A percentile compares a stretch with the other conserved stretches of the same genome.
Conservation (phyloP, 2,329 filamentous ascomycete species). For the Sordariomycetes sp. region DNA sequence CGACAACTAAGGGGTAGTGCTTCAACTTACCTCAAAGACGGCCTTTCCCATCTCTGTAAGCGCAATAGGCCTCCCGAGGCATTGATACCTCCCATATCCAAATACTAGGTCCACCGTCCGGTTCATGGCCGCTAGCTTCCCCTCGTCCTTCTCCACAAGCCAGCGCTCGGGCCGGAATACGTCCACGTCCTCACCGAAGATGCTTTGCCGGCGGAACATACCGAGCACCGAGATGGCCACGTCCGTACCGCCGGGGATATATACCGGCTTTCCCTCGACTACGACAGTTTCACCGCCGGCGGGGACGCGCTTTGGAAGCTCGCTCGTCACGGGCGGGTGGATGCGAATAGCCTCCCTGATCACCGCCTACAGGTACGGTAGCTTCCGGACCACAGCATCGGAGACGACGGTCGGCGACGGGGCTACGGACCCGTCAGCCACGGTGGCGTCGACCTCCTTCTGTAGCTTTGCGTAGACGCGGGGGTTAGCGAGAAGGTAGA, state of each 20-base stretch:
- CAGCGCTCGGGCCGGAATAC: slow-evolving; percentile 21
- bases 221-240: slow-evolving; percentile 20
- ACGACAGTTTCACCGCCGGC: slow-evolving; percentile 16
- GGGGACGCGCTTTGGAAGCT: slow-evolving; percentile 20
- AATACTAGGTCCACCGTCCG: slow-evolving; percentile 22
- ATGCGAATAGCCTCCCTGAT: slow-evolving; percentile 32
- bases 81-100: slow-evolving; percentile 22
- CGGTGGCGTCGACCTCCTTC: slow-evolving; percentile 22
- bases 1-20: not conserved
- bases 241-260: slow-evolving; percentile 17
- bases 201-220: slow-evolving; percentile 15
- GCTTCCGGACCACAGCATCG: slow-evolving; percentile 17
- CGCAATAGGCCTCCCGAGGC: slow-evolving; percentile 22
- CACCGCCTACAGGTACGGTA: slow-evolving; percentile 31
- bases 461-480: slow-evolving; percentile 30
- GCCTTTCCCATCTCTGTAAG: slow-evolving; percentile 23
- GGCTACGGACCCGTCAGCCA: slow-evolving; percentile 7
- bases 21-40: slow-evolving; percentile 22
- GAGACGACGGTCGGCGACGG: slow-evolving; percentile 20
- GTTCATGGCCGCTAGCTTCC: slow-evolving; percentile 19
- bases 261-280: slow-evolving; percentile 18
- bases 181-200: slow-evolving; percentile 20
- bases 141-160: slow-evolving; percentile 21
- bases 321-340: slow-evolving; percentile 19
- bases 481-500: slow-evolving; percentile 36